Percentiles rank a stretch among this genome's conserved stretches.
Conservation (phyloP, 1,284 basidiomycete species). For the Cystobasidiaceae sp. region DNA sequence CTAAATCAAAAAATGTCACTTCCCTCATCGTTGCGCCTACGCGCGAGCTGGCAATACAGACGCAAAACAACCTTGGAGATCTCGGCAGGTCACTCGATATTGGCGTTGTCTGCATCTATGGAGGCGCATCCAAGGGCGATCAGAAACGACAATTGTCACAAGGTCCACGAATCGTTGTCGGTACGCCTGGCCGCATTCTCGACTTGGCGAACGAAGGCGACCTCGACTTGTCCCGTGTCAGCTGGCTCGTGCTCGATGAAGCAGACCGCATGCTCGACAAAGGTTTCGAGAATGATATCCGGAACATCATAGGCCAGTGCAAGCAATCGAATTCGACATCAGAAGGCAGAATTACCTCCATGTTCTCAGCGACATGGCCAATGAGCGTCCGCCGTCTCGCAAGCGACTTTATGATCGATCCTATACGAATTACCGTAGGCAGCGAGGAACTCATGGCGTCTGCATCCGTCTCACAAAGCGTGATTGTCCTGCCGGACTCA, state of each 20-base stretch:
- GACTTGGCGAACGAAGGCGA: slow-evolving; percentile 82
- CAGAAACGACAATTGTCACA: slow-evolving; percentile 63
- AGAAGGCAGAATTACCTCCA: slow-evolving; percentile 47
- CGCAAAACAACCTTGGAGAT: slow-evolving; percentile 73
- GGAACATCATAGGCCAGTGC: slow-evolving; percentile 73
- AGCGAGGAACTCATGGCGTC: slow-evolving; percentile 94
- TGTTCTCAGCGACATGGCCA: slow-evolving; percentile 94
- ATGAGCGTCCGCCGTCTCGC: slow-evolving; percentile 93
- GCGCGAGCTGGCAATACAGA: slow-evolving; percentile 90
- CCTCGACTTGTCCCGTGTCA: slow-evolving; percentile 74
- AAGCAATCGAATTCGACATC: slow-evolving; percentile 52
- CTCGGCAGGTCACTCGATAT: slow-evolving; percentile 74
- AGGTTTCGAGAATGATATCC: slow-evolving; percentile 98
- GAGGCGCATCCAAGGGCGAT: slow-evolving; percentile 80
- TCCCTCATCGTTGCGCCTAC: slow-evolving; percentile 89
- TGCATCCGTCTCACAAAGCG: slow-evolving; percentile 68
- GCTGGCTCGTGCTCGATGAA: slow-evolving; percentile 92
- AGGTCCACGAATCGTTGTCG: slow-evolving; percentile 73
- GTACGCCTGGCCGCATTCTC: slow-evolving; percentile 87
- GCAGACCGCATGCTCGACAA: slow-evolving; percentile 98
- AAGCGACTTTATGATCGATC: slow-evolving; percentile 76
- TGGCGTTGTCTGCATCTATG: slow-evolving; percentile 79
- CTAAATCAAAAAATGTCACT: slow-evolving; percentile 55
- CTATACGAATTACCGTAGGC: slow-evolving; percentile 88
- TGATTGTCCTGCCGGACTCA: slow-evolving; percentile 85